Evolutionary conservation across 345 rosid genomes (phyloP).

Genomic region (Boechera divaricarpa): DNA sequence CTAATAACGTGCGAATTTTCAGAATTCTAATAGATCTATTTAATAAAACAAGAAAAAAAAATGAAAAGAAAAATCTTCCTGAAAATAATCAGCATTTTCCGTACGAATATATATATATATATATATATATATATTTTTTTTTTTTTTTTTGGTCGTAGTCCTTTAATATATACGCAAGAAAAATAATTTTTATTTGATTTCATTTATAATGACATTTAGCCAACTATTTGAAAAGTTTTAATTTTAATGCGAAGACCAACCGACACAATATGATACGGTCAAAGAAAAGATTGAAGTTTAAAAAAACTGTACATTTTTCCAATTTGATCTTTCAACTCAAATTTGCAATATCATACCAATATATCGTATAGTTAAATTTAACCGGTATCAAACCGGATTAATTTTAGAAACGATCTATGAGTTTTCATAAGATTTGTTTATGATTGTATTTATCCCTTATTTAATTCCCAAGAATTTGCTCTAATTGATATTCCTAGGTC

Average conservation of each 20-base stretch:
- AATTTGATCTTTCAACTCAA: background rate
- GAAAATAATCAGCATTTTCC: background rate
- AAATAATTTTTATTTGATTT: background rate
- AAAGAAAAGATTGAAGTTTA: background rate
- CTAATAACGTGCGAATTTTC: background rate
- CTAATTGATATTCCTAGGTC: no score
- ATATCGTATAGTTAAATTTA: background rate
- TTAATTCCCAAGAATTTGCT: no score
- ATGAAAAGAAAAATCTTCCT: constrained; percentile 3
- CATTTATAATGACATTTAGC: background rate
- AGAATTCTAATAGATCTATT: background rate
- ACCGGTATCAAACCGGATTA: no score
- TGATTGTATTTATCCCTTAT: background rate
- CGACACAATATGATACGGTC: constrained; percentile 6
- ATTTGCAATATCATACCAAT: background rate
- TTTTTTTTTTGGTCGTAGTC: constrained; percentile 3
- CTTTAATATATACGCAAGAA: constrained; percentile 10
- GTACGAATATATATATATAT: background rate
- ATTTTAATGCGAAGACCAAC: constrained; percentile 17
- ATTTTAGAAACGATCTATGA: background rate
- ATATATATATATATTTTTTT: no score
- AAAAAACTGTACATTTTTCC: background rate
- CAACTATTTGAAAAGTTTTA: constrained; percentile 4
- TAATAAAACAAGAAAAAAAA: background rate
- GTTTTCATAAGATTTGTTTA: background rate